Evolutionary conservation across 2,329 filamentous ascomycete genomes (phyloP).

Genomic region (Didymella segeticola): DNA sequence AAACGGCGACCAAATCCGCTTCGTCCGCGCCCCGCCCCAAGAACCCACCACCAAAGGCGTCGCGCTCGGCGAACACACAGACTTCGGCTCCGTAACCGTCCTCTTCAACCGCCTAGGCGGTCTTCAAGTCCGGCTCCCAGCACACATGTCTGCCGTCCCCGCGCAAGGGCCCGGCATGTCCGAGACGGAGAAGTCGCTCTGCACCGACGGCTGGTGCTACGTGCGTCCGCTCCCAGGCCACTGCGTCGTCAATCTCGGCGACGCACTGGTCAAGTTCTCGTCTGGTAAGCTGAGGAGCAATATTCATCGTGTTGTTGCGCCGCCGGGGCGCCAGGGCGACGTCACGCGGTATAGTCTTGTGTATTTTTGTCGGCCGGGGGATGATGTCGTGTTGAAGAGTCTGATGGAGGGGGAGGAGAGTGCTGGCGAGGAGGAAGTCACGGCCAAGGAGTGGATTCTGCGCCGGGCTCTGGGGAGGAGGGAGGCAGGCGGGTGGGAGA

Average conservation of each 20-base stretch:
- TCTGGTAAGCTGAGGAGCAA: slow-evolving; percentile 51
- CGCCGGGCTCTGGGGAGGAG: slow-evolving; percentile 49
- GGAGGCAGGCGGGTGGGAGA: slow-evolving; percentile 39
- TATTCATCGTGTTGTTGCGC: slow-evolving; percentile 58
- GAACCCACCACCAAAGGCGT: slow-evolving; percentile 25
- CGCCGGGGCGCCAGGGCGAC: slow-evolving; percentile 54
- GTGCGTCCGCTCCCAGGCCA: slow-evolving; percentile 59
- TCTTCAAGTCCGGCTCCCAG: slow-evolving; percentile 59
- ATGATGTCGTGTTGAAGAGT: slow-evolving; percentile 33
- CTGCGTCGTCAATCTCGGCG: slow-evolving; percentile 57
- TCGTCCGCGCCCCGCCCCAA: slow-evolving; percentile 59
- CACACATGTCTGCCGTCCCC: slow-evolving; percentile 24
- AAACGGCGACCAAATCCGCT: slow-evolving; percentile 63
- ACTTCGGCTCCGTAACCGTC: slow-evolving; percentile 63
- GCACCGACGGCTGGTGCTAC: slow-evolving; percentile 56
- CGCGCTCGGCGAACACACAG: slow-evolving; percentile 61
- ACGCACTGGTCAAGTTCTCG: slow-evolving; percentile 56
- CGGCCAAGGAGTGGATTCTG: slow-evolving; percentile 53
- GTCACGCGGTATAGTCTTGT: slow-evolving; percentile 58
- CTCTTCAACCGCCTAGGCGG: slow-evolving; percentile 65
- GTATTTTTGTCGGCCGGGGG: slow-evolving; percentile 60
- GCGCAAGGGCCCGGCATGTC: background rate
- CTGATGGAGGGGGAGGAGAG: slow-evolving; percentile 38
- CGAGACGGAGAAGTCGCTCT: slow-evolving; percentile 20
- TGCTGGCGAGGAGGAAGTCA: slow-evolving; percentile 44